Evolutionary conservation across 495 filamentous ascomycete genomes (phyloP).

Genomic region (Letharia lupina): DNA sequence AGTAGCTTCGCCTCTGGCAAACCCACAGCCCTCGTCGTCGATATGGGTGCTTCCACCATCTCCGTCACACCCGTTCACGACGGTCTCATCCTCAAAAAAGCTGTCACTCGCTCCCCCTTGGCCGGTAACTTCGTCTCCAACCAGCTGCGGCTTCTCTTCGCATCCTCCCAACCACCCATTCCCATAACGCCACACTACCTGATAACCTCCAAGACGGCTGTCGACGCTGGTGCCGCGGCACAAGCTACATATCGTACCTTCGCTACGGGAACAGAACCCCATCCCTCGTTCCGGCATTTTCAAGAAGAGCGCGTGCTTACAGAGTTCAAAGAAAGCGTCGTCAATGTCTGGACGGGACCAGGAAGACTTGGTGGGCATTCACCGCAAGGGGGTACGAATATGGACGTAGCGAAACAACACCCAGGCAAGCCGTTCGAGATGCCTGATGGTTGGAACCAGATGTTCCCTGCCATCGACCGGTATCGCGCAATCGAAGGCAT

Average conservation of each 20-base stretch:
- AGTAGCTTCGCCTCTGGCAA: constrained; percentile 80
- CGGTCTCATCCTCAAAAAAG: constrained; percentile 86
- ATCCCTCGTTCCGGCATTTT: constrained; percentile 63
- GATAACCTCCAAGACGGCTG: constrained; percentile 72
- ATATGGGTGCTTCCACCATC: constrained; percentile 84
- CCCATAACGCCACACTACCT: constrained; percentile 79
- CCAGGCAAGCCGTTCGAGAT: constrained; percentile 88
- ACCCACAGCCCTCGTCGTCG: constrained; percentile 81
- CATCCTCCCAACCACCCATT: constrained; percentile 64
- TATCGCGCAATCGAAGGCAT: constrained; percentile 78
- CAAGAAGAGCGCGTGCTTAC: constrained; percentile 90
- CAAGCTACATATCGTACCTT: constrained; percentile 63
- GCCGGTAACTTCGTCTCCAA: constrained; percentile 83
- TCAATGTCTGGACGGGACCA: constrained; percentile 85
- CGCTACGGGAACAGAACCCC: constrained; percentile 49
- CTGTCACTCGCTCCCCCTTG: constrained; percentile 70
- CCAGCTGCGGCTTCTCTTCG: constrained; percentile 76
- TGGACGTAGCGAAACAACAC: constrained; percentile 55
- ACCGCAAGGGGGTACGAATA: constrained; percentile 51
- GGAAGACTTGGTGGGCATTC: constrained; percentile 52
- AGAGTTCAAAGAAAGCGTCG: constrained; percentile 96
- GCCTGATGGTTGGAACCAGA: constrained; percentile 89
- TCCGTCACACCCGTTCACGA: constrained; percentile 90
- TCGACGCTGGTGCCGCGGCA: constrained; percentile 77
- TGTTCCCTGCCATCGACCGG: constrained; percentile 72